Base-by-base conservation (phyloP, 1,139 yeast species). In the Yamadazyma dushanensis region DNA sequence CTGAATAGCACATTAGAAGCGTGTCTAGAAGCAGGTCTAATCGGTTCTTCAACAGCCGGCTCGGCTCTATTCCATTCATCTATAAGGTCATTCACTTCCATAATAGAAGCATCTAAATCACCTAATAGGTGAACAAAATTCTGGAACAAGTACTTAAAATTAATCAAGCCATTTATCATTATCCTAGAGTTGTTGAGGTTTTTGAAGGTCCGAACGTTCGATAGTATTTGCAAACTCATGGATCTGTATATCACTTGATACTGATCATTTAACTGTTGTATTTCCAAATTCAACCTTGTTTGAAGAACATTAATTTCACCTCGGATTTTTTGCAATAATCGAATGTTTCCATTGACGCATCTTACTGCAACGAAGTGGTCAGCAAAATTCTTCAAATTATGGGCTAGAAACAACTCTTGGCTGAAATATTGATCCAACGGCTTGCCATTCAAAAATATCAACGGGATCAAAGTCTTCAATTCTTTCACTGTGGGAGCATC, bases 331-430 rank as follows among this genome's bases (percentile, higher is more conserved):
- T 29, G 27, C 19, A 36, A 26, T 4, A 16, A 9, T 3, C 20
- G n/a, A 10, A 21, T 9, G 10, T 24, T 24, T 8, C 39, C 5
- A 16, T 36, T 17, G 10, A 20, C 16, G 16, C 4, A 25, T 7
- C 24, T 16, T 14, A 35, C 16, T 8, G 14, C 15, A 16, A 27
- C 14, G 26, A 43, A 43, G 20, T 26, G 32, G 1, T 44, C 43
- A 6, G 45, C 24, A 26, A 55, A 36, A 16, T 41, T 36, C 13
- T 36, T 36, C 22, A 55, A 42, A 33, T 51, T 53, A 8, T 46
- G 35, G 8, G 56, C 49, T 36, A 51, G 46, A 35, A 51, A 55
- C 8, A 47, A 9, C 34, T 55, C 54, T 27, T 51, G 49, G 19
- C 45, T 41, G 25, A 53, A 47, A 36, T 37, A 47, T 8, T 44